These are phyloP conservation scores for Pseudoscleropodium purum DNA, from an alignment of 225 moss, liverwort and hornwort species.

Conservation along the genomic window DNA sequence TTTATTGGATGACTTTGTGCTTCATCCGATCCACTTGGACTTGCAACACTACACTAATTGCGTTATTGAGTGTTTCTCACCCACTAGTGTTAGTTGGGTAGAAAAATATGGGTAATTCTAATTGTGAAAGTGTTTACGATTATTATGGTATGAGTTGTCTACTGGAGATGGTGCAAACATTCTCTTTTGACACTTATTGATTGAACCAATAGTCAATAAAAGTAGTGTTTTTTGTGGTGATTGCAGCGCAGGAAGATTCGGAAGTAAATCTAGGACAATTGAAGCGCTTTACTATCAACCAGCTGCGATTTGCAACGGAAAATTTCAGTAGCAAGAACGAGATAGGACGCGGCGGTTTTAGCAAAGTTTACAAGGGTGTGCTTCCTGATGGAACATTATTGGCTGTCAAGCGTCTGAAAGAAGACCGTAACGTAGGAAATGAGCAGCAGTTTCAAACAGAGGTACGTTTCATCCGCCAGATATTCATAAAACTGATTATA, in stretches of 20 bases:
- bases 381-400: conserved; percentile 66
- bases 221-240: background rate
- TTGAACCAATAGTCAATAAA: background rate
- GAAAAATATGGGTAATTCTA: background rate
- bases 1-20: background rate
- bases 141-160: background rate
- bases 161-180: background rate
- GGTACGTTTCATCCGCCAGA: background rate
- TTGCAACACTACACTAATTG: background rate
- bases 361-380: conserved; percentile 79
- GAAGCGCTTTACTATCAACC: conserved; percentile 63
- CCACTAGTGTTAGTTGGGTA: background rate
- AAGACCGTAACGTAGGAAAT: conserved; percentile 69
- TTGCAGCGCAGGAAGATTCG: conserved; percentile 76
- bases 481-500: background rate
- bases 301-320: conserved; percentile 79
- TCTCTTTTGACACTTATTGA: background rate
- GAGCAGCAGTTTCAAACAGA: conserved; percentile 90
- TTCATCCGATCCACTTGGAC: background rate
- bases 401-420: conserved; percentile 84
- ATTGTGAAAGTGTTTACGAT: background rate
- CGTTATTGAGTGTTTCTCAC: background rate
- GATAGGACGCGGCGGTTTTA: conserved; percentile 82
- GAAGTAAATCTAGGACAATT: conserved; percentile 75
- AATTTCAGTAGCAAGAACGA: conserved; percentile 72